A percentile compares a stretch with the other conserved stretches of the same genome.
phyloP scores from a whole-genome alignment of 371 early-diverging fungal genomes.

The Batkoa obscura region DNA sequence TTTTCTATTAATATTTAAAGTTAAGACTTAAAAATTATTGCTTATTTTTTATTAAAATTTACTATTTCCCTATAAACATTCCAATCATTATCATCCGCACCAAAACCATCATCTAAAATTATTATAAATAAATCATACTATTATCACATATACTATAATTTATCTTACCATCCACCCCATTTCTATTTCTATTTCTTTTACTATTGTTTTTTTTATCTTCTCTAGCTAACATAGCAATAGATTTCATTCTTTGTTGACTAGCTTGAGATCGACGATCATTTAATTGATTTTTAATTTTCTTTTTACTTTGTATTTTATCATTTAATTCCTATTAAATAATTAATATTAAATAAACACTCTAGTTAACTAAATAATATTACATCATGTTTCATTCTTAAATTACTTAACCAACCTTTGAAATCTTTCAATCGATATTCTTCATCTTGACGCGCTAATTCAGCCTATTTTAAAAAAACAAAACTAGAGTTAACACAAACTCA shows the following conservation, averaged over 20 bases:
- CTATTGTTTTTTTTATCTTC: slow-evolving; percentile 18
- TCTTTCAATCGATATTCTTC: slow-evolving; percentile 45
- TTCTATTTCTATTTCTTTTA: slow-evolving; percentile 23
- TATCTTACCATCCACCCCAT: slow-evolving; percentile 28
- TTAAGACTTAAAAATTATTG: neutral
- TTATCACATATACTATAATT: too few species aligned
- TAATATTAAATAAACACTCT: neutral
- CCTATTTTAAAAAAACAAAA: too few species aligned
- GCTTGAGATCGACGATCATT: slow-evolving; percentile 70
- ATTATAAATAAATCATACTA: neutral
- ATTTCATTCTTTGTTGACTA: slow-evolving; percentile 64
- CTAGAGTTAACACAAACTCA: neutral
- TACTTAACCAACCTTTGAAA: slow-evolving; percentile 51
- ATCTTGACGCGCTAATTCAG: slow-evolving; percentile 41
- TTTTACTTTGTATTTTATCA: slow-evolving; percentile 37
- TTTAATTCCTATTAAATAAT: slow-evolving; percentile 17
- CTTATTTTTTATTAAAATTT: slow-evolving; percentile 10
- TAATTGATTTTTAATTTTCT: slow-evolving; percentile 48
- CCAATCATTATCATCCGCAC: slow-evolving; percentile 87
- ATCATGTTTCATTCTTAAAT: slow-evolving; percentile 37
- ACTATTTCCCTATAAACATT: slow-evolving; percentile 73
- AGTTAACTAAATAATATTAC: slow-evolving; percentile 10
- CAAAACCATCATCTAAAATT: slow-evolving; percentile 64
- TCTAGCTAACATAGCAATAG: slow-evolving; percentile 61
- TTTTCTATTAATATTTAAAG: slow-evolving; percentile 42